Conservation (phyloP, 2,329 filamentous ascomycete species). For the Fusarium avenaceum region DNA sequence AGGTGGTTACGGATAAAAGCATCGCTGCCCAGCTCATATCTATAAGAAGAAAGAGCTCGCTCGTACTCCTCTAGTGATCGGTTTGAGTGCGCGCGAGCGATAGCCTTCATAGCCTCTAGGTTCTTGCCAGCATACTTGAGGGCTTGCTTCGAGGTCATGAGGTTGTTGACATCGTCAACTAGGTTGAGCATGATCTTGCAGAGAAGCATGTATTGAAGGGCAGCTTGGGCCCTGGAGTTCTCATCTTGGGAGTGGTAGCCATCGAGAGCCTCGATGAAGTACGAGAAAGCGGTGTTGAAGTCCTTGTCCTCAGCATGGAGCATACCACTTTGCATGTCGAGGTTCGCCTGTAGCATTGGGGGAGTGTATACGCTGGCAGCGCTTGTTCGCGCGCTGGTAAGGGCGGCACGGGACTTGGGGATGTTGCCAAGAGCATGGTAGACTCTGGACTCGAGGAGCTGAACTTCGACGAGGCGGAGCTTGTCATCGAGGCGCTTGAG, state of each 20-base stretch:
- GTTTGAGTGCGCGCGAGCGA: conserved; percentile 94
- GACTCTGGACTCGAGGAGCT: conserved; percentile 94
- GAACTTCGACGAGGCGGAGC: conserved; percentile 96
- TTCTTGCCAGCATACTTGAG: conserved; percentile 96
- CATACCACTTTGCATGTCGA: conserved; percentile 99
- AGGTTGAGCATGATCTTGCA: conserved; percentile 99
- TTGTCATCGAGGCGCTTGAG: conserved; percentile 99
- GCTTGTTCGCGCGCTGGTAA: conserved; percentile 93
- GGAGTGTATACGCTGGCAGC: conserved; percentile 98
- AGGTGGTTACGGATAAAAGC: conserved; percentile 98
- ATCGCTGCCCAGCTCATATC: conserved; percentile 93
- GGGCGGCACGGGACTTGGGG: conserved; percentile 91
- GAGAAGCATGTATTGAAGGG: conserved; percentile 98
- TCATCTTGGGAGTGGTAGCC: conserved; percentile 97
- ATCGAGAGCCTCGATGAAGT: conserved; percentile 99
- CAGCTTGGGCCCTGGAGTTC: conserved; percentile 88
- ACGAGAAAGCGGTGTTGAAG: conserved; percentile 98
- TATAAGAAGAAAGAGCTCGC: conserved; percentile 87
- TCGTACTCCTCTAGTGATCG: conserved; percentile 98
- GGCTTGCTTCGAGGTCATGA: conserved; percentile 96
- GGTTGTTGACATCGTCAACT: conserved; percentile 92
- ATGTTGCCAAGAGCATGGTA: conserved; percentile 98
- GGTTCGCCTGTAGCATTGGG: conserved; percentile 91
- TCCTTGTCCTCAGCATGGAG: conserved; percentile 98
- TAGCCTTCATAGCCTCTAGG: conserved; percentile 98